Base-by-base conservation (phyloP, 768 basidiomycete species). In the Panaeolus papilionaceus region DNA sequence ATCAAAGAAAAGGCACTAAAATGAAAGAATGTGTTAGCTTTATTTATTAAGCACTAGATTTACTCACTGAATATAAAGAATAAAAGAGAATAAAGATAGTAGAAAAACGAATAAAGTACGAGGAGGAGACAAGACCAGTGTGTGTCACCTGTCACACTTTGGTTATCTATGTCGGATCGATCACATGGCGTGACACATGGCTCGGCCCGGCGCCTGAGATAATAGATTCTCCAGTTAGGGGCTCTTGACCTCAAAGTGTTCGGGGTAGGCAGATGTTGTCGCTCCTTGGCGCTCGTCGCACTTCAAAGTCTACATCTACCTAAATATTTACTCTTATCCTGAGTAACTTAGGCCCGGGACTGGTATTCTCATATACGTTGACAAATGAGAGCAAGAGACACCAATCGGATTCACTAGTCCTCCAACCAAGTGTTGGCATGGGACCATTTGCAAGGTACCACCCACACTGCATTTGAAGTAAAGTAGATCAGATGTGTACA, bases 81-180 rank as follows among this genome's bases (percentile, higher is more conserved):
- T 33, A 58, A 33, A 58, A 58, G 54, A 16, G 20, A 58, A 58
- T 58, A 58, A 58, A 58, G n/a, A 58, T 58, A 58, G 33, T 12
- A 58, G 28, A 58, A 58, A 58, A 37, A 8, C 54, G 54, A 58
- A 58, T 58, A 33, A 58, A 58, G 54, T 37, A 37, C 4, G 54
- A 33, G 54, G 4, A 37, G 54, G 33, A 37, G 54, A 58, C 54
- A 58, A 58, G 54, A 37, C 54, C 28, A 33, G 33, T 33, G 28
- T 37, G 54, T 58, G 54, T 58, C 54, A 58, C 54, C 11, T 16
- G 54, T 58, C 54, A 58, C 54, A 58, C 4, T 33, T 58, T 58
- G 37, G 54, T 58, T 58, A 58, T 58, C 54, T 58, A 12, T 58
- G 20, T 18, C 54, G 54, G 54, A 58, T 58, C 54, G 54, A 58